Percentiles rank a stretch among this genome's conserved stretches.
Evolutionary conservation across 768 basidiomycete genomes (phyloP).

Genomic region (Daedalea quercina): DNA sequence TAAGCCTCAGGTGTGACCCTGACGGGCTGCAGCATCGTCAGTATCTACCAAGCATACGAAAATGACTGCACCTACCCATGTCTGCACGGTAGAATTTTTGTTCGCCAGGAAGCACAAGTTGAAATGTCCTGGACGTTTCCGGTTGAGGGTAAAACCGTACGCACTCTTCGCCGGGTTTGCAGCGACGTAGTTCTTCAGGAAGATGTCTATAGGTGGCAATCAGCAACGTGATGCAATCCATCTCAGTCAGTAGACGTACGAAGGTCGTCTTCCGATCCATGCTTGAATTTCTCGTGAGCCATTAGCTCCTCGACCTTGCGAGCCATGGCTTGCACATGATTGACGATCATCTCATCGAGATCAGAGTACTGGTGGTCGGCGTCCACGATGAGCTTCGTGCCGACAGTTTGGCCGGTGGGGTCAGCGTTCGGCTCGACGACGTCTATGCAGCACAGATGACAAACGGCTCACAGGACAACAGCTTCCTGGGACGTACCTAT

Average conservation of each 20-base stretch:
- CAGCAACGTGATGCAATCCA: background rate
- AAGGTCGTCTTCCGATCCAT: slow-evolving; percentile 80
- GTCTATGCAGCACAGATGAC: slow-evolving; percentile 40
- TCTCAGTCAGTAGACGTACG: slow-evolving; percentile 49
- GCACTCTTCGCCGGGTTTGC: slow-evolving; percentile 93
- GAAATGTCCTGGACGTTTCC: slow-evolving; percentile 88
- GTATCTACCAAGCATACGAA: background rate
- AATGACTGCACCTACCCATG: slow-evolving; percentile 62
- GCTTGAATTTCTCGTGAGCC: slow-evolving; percentile 93
- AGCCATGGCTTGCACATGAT: slow-evolving; percentile 91
- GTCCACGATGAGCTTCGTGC: slow-evolving; percentile 66
- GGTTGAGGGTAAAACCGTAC: slow-evolving; percentile 92
- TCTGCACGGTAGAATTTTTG: slow-evolving; percentile 83
- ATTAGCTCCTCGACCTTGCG: slow-evolving; percentile 91
- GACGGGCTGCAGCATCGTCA: slow-evolving; percentile 49
- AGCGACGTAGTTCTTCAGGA: slow-evolving; percentile 82
- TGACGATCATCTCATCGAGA: slow-evolving; percentile 94
- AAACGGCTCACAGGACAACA: background rate
- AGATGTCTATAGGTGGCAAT: slow-evolving; percentile 50
- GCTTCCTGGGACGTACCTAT: slow-evolving; percentile 54
- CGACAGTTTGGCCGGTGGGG: slow-evolving; percentile 57
- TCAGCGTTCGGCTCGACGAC: slow-evolving; percentile 78
- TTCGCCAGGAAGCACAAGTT: slow-evolving; percentile 90
- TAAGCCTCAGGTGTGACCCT: slow-evolving; percentile 86
- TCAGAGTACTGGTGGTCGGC: slow-evolving; percentile 80